Evolutionary conservation across 768 basidiomycete species (phyloP).

Genomic region (Fomitopsis pulvina): DNA sequence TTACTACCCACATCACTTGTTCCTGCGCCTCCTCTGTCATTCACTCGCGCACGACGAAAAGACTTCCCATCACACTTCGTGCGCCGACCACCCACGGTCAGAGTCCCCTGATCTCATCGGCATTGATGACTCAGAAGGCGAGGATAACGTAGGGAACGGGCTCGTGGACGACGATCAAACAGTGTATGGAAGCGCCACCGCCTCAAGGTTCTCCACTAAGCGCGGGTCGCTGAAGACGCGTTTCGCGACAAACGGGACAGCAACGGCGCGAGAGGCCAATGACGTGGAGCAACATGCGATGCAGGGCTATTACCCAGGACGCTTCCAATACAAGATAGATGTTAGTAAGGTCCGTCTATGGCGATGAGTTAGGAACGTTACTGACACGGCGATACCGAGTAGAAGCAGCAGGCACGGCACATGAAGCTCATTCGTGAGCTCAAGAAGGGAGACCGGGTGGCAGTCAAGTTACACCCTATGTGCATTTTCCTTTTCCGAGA

Average conservation of each 20-base stretch:
- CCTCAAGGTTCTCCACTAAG: slow-evolving; percentile 19
- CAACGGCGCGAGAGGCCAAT: background rate
- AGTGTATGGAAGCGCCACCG: slow-evolving; percentile 18
- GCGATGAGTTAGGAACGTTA: background rate
- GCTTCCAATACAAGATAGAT: background rate
- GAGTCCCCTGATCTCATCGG: slow-evolving; percentile 23
- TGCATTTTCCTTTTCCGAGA: slow-evolving; percentile 64
- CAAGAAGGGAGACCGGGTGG: slow-evolving; percentile 50
- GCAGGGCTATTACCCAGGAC: background rate
- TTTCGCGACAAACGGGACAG: slow-evolving; percentile 3
- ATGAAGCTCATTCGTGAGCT: slow-evolving; percentile 28
- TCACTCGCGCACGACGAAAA: slow-evolving; percentile 31
- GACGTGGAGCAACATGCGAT: slow-evolving; percentile 12
- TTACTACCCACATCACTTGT: slow-evolving; percentile 66
- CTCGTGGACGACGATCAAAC: slow-evolving; percentile 22
- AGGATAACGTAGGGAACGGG: slow-evolving; percentile 22
- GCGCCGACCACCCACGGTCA: slow-evolving; percentile 28
- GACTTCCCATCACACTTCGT: slow-evolving; percentile 6
- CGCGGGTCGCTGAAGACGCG: slow-evolving; percentile 11
- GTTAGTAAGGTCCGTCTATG: slow-evolving; percentile 4
- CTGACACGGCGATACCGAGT: background rate
- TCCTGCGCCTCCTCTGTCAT: slow-evolving; percentile 63
- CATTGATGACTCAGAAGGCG: slow-evolving; percentile 17
- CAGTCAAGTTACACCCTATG: slow-evolving; percentile 55
- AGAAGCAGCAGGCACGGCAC: slow-evolving; percentile 17